Evolutionary conservation across 1,284 basidiomycete species (phyloP).

Genomic region (Schizophyllum commune): DNA sequence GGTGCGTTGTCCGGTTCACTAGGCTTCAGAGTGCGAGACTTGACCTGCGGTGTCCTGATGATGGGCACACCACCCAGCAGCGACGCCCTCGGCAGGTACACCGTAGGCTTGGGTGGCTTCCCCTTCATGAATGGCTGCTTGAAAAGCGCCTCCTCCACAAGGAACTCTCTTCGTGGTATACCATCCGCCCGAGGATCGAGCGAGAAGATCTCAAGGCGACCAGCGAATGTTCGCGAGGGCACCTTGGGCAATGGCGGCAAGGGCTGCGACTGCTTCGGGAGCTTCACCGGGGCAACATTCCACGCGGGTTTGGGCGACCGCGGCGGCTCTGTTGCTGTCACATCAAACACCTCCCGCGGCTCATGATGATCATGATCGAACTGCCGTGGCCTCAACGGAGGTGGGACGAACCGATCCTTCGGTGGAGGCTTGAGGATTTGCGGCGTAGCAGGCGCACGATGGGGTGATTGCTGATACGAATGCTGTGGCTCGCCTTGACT

Average conservation of each 20-base stretch:
- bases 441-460: conserved; percentile 11
- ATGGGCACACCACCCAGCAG: conserved; percentile 10
- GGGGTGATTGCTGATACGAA: conserved; percentile 9
- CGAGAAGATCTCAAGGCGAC: conserved; percentile 63
- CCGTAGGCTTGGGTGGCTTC: conserved; percentile 25
- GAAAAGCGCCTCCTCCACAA: conserved; percentile 68
- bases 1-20: conserved; percentile 37
- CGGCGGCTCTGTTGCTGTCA: conserved; percentile 45
- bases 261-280: conserved; percentile 42
- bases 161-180: conserved; percentile 54
- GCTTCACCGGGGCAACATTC: conserved; percentile 45
- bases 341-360: conserved; percentile 38
- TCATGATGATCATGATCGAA: conserved; percentile 31
- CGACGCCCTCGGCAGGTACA: conserved; percentile 41
- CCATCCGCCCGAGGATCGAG: conserved; percentile 71
- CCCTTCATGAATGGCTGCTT: conserved; percentile 23
- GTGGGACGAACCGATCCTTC: conserved; percentile 46
- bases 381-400: conserved; percentile 38
- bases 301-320: conserved; percentile 46
- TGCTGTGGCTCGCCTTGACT: conserved; percentile 26
- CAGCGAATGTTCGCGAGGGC: conserved; percentile 36
- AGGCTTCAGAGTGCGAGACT: conserved; percentile 33
- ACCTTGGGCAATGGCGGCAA: conserved; percentile 37
- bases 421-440: conserved; percentile 12
- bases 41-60: conserved; percentile 30